These are phyloP conservation scores for Solanum appendiculatum DNA, from an alignment of 257 asterid species.

Conservation along the genomic window DNA sequence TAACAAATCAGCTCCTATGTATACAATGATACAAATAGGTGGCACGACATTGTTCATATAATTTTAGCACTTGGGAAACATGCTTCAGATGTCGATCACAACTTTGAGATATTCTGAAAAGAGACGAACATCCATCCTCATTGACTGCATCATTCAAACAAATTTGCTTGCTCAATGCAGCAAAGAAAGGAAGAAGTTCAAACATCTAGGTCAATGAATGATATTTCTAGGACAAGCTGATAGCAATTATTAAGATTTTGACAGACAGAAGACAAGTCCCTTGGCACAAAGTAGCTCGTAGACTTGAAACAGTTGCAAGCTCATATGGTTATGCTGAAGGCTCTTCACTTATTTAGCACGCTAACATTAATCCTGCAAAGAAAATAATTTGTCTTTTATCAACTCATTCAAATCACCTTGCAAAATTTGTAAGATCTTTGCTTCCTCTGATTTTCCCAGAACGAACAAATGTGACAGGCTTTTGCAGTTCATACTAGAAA, in stretches of 20 bases:
- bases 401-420: background rate
- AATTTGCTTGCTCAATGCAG: background rate
- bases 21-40: background rate
- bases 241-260: background rate
- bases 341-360: background rate
- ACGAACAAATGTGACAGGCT: background rate
- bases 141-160: background rate
- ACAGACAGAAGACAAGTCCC: background rate
- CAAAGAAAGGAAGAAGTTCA: background rate
- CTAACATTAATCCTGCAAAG: background rate
- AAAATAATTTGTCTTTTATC: background rate
- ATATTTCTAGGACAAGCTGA: background rate
- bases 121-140: background rate
- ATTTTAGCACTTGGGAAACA: background rate
- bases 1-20: background rate
- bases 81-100: background rate
- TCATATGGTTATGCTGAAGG: background rate
- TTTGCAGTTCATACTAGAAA: background rate
- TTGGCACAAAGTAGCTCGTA: background rate
- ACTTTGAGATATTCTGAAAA: background rate
- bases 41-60: background rate
- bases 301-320: background rate
- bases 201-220: background rate
- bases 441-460: background rate
- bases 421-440: background rate